Evolutionary conservation across 164 flowering plant species (phyloP).

Genomic region (grape (Vitis vinifera)): ASM3070453v1 NC_081818.1:25416501-25417000

Average conservation of each 20-base stretch:
- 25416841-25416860: too few species aligned
- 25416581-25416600: slow-evolving; percentile 22
- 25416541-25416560: neutral
- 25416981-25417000: too few species aligned
- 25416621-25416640: slow-evolving; percentile 23
- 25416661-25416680: slow-evolving; percentile 20
- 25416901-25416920: too few species aligned
- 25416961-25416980: too few species aligned
- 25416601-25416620: slow-evolving; percentile 24
- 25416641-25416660: slow-evolving; percentile 27
- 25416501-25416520: neutral
- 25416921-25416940: too few species aligned
- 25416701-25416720: slow-evolving; percentile 21
- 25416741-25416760: slow-evolving; percentile 16
- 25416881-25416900: too few species aligned
- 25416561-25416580: too few species aligned
- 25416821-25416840: too few species aligned
- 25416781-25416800: neutral
- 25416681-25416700: slow-evolving; percentile 13
- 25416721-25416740: slow-evolving; percentile 19
- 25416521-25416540: neutral
- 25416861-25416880: too few species aligned
- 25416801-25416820: too few species aligned
- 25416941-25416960: too few species aligned
- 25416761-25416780: slow-evolving; percentile 14